Conservation (phyloP, 106 monocot species). For the Vanilla planifolia region DNA sequence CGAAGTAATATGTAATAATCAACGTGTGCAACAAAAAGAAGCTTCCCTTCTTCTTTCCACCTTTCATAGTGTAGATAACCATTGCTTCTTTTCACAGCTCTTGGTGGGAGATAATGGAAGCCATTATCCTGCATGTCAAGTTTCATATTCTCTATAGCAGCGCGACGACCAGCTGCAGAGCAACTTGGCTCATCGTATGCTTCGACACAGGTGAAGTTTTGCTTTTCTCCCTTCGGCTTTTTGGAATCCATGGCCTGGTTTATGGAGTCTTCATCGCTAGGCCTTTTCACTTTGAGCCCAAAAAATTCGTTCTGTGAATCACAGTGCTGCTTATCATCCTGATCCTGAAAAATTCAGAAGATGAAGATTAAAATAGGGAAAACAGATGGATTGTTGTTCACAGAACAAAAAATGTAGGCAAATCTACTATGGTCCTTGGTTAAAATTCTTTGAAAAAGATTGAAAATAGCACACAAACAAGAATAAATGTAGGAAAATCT, state of each 20-base stretch:
- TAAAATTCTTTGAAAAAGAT: no score
- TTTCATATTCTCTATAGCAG: constrained; percentile 34
- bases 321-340: constrained; percentile 15
- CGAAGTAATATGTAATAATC: constrained; percentile 80
- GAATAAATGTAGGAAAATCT: no score
- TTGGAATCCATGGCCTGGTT: not conserved
- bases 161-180: not conserved
- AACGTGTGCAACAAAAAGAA: constrained; percentile 57
- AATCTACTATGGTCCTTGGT: no score
- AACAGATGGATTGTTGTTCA: no score
- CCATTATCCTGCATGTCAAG: constrained; percentile 65
- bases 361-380: no score
- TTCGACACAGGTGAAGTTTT: not conserved
- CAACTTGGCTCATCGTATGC: not conserved
- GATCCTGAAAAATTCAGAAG: no score
- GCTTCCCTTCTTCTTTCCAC: constrained; percentile 22
- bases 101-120: constrained; percentile 60
- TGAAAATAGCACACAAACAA: no score
- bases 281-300: constrained; percentile 19
- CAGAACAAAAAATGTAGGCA: no score
- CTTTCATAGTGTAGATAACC: constrained; percentile 53
- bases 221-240: constrained; percentile 2
- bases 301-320: constrained; percentile 6
- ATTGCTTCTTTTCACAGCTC: constrained; percentile 5
- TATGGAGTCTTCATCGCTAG: constrained; percentile 16